Conservation (phyloP, 2,329 filamentous ascomycete genomes). For the Fusarium sp. region DNA sequence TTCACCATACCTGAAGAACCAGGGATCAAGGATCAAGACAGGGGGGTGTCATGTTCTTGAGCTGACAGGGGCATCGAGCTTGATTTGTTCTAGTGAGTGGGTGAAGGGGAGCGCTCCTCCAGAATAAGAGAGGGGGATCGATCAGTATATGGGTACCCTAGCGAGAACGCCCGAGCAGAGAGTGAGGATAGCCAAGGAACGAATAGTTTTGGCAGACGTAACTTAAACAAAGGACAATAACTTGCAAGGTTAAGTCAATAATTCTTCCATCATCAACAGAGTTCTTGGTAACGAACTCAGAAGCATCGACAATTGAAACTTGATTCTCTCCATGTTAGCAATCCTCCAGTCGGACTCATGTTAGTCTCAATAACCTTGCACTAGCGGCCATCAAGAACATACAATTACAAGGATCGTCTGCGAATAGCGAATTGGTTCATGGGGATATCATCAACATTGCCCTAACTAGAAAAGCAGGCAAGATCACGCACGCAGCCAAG, state of each 20-base stretch:
- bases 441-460: slow-evolving; percentile 14
- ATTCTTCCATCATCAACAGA: not conserved
- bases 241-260: not conserved
- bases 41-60: slow-evolving; percentile 15
- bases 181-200: slow-evolving; percentile 11
- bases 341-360: not conserved
- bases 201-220: slow-evolving; percentile 14
- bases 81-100: slow-evolving; percentile 23
- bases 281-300: not conserved
- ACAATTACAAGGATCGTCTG: slow-evolving; percentile 11
- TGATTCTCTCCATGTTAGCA: not conserved
- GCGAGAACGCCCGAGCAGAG: slow-evolving; percentile 1
- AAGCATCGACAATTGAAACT: not conserved
- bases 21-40: slow-evolving; percentile 30
- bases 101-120: slow-evolving; percentile 8
- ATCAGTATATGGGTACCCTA: slow-evolving; percentile 14
- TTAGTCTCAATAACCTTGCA: not conserved
- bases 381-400: slow-evolving; percentile 19
- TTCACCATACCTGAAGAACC: slow-evolving; percentile 14
- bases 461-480: not conserved
- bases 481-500: slow-evolving; percentile 34
- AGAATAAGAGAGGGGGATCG: slow-evolving; percentile 20
- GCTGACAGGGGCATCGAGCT: slow-evolving; percentile 20
- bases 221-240: not conserved
- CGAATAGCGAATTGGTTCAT: slow-evolving; percentile 15